Evolutionary conservation across 345 rosid species (phyloP).

Genomic region (Passiflora organensis): DNA sequence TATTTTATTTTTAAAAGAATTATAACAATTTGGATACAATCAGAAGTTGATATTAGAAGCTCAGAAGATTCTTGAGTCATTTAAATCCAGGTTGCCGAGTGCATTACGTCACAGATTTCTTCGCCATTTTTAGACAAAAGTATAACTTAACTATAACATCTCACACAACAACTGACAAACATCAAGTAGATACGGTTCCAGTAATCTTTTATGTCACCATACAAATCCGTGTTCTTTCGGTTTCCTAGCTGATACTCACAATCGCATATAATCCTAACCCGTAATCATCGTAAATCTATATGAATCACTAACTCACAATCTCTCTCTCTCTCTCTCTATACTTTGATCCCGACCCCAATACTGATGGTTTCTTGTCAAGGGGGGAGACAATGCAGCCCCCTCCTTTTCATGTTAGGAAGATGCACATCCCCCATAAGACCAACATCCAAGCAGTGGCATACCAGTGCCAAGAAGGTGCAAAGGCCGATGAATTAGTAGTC

Average conservation of each 20-base stretch:
- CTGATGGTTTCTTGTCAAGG: conserved; percentile 29
- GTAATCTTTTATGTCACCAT: too few species aligned
- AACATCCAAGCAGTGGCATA: conserved; percentile 21
- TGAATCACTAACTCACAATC: conserved; percentile 25
- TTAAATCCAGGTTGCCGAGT: too few species aligned
- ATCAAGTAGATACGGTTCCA: too few species aligned
- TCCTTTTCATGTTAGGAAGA: conserved; percentile 30
- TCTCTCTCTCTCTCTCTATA: conserved; percentile 18
- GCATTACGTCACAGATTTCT: too few species aligned
- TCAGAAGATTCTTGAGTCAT: too few species aligned
- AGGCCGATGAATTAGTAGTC: conserved; percentile 31
- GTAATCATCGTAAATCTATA: conserved; percentile 16
- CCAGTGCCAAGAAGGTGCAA: conserved; percentile 27
- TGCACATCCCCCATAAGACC: conserved; percentile 34
- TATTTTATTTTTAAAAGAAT: too few species aligned
- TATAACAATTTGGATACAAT: too few species aligned
- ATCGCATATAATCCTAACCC: conserved; percentile 8
- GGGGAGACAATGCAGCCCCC: too few species aligned
- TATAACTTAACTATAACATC: too few species aligned
- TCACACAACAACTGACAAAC: too few species aligned
- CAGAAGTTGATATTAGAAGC: too few species aligned
- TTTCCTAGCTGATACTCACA: conserved; percentile 9
- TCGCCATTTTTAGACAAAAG: too few species aligned
- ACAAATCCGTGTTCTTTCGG: not conserved
- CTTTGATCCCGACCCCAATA: not conserved